phyloP scores from a whole-genome alignment of 2,329 filamentous ascomycete genomes.

The Xylariaceae sp. region DNA sequence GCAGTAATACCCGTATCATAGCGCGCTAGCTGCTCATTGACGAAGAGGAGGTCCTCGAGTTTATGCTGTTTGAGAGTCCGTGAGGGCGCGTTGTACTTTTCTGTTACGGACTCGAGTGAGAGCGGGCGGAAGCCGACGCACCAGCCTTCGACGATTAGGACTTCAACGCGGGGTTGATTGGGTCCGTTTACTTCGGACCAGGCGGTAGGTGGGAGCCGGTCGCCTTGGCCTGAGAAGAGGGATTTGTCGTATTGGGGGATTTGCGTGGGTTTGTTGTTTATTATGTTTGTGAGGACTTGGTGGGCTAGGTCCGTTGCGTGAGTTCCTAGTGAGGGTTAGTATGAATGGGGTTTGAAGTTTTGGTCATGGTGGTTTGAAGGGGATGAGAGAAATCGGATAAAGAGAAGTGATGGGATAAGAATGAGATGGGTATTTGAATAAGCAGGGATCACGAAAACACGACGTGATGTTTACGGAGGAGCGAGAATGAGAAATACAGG shows the following conservation, averaged over 20 bases:
- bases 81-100: conserved; percentile 47
- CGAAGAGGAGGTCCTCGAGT: conserved; percentile 45
- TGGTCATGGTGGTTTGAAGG: background rate
- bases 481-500: background rate
- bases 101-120: conserved; percentile 43
- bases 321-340: conserved; percentile 38
- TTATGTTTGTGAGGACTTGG: conserved; percentile 55
- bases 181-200: conserved; percentile 57
- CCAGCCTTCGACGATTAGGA: conserved; percentile 87
- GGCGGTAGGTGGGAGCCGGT: conserved; percentile 56
- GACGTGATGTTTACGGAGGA: background rate
- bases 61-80: conserved; percentile 45
- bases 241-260: conserved; percentile 83
- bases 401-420: background rate
- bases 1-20: conserved; percentile 46
- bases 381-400: background rate
- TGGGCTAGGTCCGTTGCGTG: conserved; percentile 67
- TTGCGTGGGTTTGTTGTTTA: conserved; percentile 46
- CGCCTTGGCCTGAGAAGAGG: conserved; percentile 67
- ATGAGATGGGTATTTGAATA: background rate
- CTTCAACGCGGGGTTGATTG: conserved; percentile 46
- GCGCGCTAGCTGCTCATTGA: conserved; percentile 43
- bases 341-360: background rate
- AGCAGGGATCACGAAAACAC: background rate
- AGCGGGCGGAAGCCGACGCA: conserved; percentile 76